Conservation (phyloP, 2,329 filamentous ascomycete genomes). For the Phyllosticta capitalensis region DNA sequence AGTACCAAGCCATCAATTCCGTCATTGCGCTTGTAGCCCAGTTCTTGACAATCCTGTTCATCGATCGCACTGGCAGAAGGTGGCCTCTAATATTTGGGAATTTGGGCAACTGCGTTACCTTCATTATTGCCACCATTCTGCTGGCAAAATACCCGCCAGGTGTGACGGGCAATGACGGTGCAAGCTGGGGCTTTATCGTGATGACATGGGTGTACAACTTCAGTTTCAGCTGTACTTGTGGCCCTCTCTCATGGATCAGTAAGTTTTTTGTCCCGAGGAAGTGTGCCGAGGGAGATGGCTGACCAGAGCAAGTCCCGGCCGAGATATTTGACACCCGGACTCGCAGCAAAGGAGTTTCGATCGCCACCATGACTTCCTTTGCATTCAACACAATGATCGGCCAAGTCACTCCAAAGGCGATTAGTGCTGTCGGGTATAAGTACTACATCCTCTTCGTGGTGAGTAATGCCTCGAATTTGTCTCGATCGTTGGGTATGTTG, state of each 20-base stretch:
- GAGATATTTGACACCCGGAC: constrained; percentile 73
- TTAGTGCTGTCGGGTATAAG: constrained; percentile 44
- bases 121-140: constrained; percentile 55
- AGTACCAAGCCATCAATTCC: constrained; percentile 67
- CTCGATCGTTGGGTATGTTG: too few relatives aligned
- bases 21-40: constrained; percentile 62
- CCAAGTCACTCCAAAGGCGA: constrained; percentile 54
- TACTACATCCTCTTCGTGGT: constrained; percentile 53
- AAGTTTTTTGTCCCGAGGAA: constrained; percentile 31
- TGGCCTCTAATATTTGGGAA: constrained; percentile 66
- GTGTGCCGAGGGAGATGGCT: constrained; percentile 38
- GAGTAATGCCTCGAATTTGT: constrained; percentile 16
- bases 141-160: constrained; percentile 54
- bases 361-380: constrained; percentile 64
- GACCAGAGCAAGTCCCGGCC: constrained; percentile 41
- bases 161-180: constrained; percentile 40
- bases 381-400: constrained; percentile 72
- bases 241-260: constrained; percentile 52
- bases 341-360: constrained; percentile 62
- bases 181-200: constrained; percentile 66
- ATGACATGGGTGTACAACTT: constrained; percentile 76
- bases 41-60: constrained; percentile 56
- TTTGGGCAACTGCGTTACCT: constrained; percentile 59
- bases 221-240: constrained; percentile 61
- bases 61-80: constrained; percentile 62